Base-by-base conservation (phyloP, 192 early-diverging fungal genomes). In the Dissophora ornata region DNA sequence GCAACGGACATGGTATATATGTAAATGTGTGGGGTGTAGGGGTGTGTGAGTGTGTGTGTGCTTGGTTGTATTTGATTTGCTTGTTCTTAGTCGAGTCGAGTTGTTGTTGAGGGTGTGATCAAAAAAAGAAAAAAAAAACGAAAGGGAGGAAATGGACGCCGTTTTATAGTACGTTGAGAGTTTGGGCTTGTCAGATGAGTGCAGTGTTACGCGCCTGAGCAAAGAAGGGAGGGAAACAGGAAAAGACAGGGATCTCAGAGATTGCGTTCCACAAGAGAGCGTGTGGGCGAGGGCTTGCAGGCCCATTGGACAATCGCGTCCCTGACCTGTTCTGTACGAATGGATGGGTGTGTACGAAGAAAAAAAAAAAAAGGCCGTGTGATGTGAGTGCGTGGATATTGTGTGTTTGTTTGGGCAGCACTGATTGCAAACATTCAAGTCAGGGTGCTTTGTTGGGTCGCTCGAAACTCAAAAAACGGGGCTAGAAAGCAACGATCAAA, bases 1-100 rank as follows among this genome's bases (percentile, higher is more conserved):
- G 59, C 45, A 42, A 57, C 58, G 22, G 64, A 62, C 73, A 77
- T 77, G 22, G 15, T 66, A 26, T n/a, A 22, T 59, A 5, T 50
- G n/a, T 22, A 21, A 13, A 21, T 28, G 22, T 41, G 28, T 74
- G 21, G n/a, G 38, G 26, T 51, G 47, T 52, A 38, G 16, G 26
- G 16, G 22, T 57, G 33, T 3, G 46, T 48, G 12, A 12, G 44
- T 10, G 38, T 13, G 26, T 21, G 52, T 29, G 54, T 19, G 16
- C 12, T 34, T 30, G 54, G 29, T 26, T 47, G 33, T n/a, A n/a
- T n/a, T n/a, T n/a, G n/a, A n/a, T n/a, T n/a, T n/a, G n/a, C n/a
- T n/a, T n/a, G n/a, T n/a, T n/a, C n/a, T n/a, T n/a, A 24, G 13
- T 21, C 10, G 33, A 22, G 13, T 29, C 16, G 29, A 12, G 48